Percentiles rank a stretch among this genome's conserved stretches.
Conservation (phyloP, 2,329 filamentous ascomycete genomes). For the Scedosporium minutisporum region DNA sequence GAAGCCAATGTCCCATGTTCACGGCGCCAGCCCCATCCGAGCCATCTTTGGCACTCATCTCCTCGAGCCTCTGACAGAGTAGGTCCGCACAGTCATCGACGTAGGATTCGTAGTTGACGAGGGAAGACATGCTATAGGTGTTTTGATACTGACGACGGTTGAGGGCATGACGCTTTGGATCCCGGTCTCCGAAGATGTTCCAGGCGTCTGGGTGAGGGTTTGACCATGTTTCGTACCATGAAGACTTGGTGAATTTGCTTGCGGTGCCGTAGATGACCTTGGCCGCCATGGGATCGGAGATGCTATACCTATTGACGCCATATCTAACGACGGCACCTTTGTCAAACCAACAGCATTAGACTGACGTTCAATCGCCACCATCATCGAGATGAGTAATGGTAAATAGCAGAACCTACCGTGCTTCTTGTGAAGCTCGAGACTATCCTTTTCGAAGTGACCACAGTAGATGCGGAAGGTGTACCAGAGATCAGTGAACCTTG, state of each 20-base stretch:
- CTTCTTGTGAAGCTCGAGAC: conserved; percentile 18
- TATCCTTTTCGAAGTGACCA: conserved; percentile 18
- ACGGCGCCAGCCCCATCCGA: conserved; percentile 8
- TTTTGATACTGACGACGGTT: conserved; percentile 18
- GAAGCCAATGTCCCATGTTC: conserved; percentile 24
- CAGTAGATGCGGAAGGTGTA: conserved; percentile 16
- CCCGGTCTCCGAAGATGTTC: conserved; percentile 20
- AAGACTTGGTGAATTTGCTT: conserved; percentile 22
- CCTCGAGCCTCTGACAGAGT: conserved; percentile 17
- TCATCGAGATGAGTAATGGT: neutral
- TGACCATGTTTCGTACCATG: conserved; percentile 21
- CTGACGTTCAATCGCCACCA: neutral
- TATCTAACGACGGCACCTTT: conserved; percentile 32
- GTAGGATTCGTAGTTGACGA: conserved; percentile 23
- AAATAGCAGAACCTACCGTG: conserved; percentile 16
- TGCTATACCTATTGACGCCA: conserved; percentile 36
- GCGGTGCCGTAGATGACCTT: conserved; percentile 24
- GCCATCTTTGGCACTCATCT: conserved; percentile 13
- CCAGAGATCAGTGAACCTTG: conserved; percentile 19
- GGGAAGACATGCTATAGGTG: conserved; percentile 22
- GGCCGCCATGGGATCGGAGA: conserved; percentile 28
- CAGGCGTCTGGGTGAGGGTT: conserved; percentile 10
- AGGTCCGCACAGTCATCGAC: conserved; percentile 22
- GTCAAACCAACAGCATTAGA: neutral
- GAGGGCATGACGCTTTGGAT: conserved; percentile 16